A percentile compares a stretch with the other conserved stretches of the same genome.
phyloP scores from a whole-genome alignment of 2,329 filamentous ascomycete genomes.

The Curvularia spicifera region DNA sequence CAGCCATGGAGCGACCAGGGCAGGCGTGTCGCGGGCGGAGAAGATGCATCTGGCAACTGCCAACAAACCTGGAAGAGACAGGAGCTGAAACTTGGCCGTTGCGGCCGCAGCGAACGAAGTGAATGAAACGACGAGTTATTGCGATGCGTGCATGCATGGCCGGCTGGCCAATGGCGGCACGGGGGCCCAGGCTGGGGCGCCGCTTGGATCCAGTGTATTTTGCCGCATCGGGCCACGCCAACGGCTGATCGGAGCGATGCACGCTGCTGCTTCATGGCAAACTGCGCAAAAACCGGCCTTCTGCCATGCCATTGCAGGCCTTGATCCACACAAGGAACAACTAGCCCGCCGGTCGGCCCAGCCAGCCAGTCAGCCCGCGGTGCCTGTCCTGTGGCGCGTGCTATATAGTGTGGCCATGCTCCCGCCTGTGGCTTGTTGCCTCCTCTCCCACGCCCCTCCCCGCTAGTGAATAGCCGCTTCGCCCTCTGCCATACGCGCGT shows the following conservation, averaged over 20 bases:
- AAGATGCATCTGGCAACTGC: slow-evolving; percentile 28
- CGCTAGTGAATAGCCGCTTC: not conserved
- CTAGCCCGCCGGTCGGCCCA: not conserved
- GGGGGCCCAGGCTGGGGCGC: slow-evolving; percentile 21
- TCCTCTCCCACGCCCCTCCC: not conserved
- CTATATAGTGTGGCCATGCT: slow-evolving; percentile 6
- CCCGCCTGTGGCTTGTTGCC: not conserved
- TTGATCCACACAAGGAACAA: not conserved
- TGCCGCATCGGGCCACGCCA: slow-evolving; percentile 28
- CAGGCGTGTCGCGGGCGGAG: slow-evolving; percentile 26
- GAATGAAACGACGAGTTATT: slow-evolving; percentile 41
- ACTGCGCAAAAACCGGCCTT: slow-evolving; percentile 13
- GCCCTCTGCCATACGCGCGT: not conserved
- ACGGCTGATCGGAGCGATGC: slow-evolving; percentile 33
- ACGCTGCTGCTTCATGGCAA: slow-evolving; percentile 17
- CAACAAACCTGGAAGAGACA: slow-evolving; percentile 47
- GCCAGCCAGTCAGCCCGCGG: no score
- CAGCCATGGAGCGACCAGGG: slow-evolving; percentile 23
- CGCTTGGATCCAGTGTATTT: slow-evolving; percentile 36
- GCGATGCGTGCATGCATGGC: slow-evolving; percentile 19
- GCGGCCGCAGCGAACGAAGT: slow-evolving; percentile 27
- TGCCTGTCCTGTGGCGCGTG: no score
- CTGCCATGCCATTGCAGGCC: not conserved
- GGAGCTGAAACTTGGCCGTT: slow-evolving; percentile 40
- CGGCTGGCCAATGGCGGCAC: slow-evolving; percentile 32